Base-by-base conservation (phyloP, 176 grass and related monocot species). In the Alopecurus myosuroides region DNA sequence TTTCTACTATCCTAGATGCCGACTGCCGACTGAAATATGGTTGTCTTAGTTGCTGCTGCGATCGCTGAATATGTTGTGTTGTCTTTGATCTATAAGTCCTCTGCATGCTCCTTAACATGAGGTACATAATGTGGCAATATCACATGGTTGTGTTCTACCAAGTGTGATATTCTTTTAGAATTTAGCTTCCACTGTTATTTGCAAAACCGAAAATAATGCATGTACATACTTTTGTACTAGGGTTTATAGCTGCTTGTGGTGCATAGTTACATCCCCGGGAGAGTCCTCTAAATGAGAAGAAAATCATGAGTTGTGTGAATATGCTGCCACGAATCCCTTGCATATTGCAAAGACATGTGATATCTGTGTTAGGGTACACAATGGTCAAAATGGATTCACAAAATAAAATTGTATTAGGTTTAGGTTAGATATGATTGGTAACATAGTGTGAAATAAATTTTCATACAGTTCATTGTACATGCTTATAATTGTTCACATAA, bases 221-320 rank as follows among this genome's bases (percentile, higher is more conserved):
- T 11, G 12, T 44, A 44, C 41, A 44, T 44, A 44, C 41, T 44
- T 44, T 11, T 10, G 41, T 44, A 44, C 41, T 44, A 44, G 10
- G 41, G 41, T 44, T 9, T 44, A 44, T 44, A 30, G 29, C 49
- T 62, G 30, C 36, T 86, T 1, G 34, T 30, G 31, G 17, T 39
- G 14, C 11, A 11, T 53, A 46, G 23, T 80, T 84, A 13, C 36
- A 77, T 75, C 51, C 62, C 35, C 79, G 96, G 97, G 97, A 99
- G 81, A 94, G 88, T 31, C 70, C 78, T 65, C 74, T 87, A 19
- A 99, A 99, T 78, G 97, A 96, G 81, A 96, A 94, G 82, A 99
- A 96, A 85, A 99, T 99, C 44, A 89, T 87, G 91, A 99, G 83
- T 30, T 99, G 12, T 99, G 97, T 42, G 97, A 99, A 83, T 99